Base-by-base conservation (phyloP, 345 rosid species). In the Balakata baccata region DNA sequence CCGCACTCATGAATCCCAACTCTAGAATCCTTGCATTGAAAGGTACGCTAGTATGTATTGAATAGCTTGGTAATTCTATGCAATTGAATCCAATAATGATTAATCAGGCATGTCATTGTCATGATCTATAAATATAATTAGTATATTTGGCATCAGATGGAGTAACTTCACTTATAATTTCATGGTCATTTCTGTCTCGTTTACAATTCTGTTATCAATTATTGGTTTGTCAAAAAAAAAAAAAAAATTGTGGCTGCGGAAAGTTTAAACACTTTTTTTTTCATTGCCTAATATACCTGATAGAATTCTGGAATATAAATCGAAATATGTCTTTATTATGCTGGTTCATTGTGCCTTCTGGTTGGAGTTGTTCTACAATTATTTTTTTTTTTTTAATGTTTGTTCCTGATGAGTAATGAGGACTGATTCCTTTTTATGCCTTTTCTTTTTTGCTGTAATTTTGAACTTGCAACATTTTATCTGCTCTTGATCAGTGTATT, bases 1-100 rank as follows among this genome's bases (percentile, higher is more conserved):
- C 97, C 14, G 93, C 94, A 18, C 84, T 88, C 22, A 89, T 89
- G 98, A 89, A 90, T 85, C 98, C 98, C 6, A 87, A 87, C 81
- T 84, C 98, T 16, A 88, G 89, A 81, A 89, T 92, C 79, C 98
- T 68, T 66, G 68, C 73, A 16, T 68, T 69, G 74, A 69, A 75
- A 51, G 78, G 78, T 75, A 60, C 4, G 38, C 11, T 46, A 20
- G 65, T 18, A 45, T 22, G 41, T 12, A 45, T 54, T 58, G 3
- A 47, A 9, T 9, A 13, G 11, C 16, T 57, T 10, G 25, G 17
- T 18, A n/a, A 16, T 65, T 17, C 34, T 29, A 29, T 29, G 34
- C 34, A 29, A 29, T 29, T 29, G n/a, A 25, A 14, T 70, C 18
- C 60, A 34, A 29, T 51, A 7, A 34, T 38, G 57, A 53, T 34